Base-by-base conservation (phyloP, 2,329 filamentous ascomycete species). In the Cephalotrichum gorgonifer region DNA sequence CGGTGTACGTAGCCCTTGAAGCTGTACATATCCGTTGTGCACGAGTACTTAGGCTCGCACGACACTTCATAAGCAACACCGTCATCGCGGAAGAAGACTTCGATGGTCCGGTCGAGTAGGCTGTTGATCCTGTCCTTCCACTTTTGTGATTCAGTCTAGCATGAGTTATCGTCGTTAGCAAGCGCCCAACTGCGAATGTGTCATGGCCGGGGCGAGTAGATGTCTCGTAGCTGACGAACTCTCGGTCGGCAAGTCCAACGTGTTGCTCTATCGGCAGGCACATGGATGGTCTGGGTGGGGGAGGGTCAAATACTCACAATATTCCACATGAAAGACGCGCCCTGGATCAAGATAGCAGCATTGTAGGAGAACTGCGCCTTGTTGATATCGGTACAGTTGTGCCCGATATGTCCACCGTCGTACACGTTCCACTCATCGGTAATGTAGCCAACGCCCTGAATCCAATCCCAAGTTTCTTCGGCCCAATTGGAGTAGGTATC, bases 1-100 rank as follows among this genome's bases (percentile, higher is more conserved):
- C 74, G 71, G 31, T 75, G 68, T 22, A 83, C 63, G 45, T 79
- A 74, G 14, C 77, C 79, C 57, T 83, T 83, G 70, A 81, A 84
- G 6, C 76, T 74, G 50, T 74, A 65, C 64, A 84, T 79, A 54
- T 86, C 83, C 41, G 72, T 73, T 54, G 78, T 78, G 65, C 83
- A 86, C 3, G 67, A 75, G 30, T 57, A 58, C 6, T 67, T 64
- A 39, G 58, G 56, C 54, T 85, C 80, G 62, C 83, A 87, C 6
- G 78, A 71, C 15, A 75, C 63, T 61, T 88, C 85, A 44, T 68
- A 76, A 56, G 85, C 79, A 53, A 81, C 68, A 41, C 72, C 71
- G 27, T 75, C 62, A 2, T 48, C 12, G 33, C 68, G 68, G 64
- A 75, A 75, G 60, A 76, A 76, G 53, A 68, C 59, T 11, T 63